phyloP scores from a whole-genome alignment of 2,329 filamentous ascomycete species.

The Aspergillus vadensis region DNA sequence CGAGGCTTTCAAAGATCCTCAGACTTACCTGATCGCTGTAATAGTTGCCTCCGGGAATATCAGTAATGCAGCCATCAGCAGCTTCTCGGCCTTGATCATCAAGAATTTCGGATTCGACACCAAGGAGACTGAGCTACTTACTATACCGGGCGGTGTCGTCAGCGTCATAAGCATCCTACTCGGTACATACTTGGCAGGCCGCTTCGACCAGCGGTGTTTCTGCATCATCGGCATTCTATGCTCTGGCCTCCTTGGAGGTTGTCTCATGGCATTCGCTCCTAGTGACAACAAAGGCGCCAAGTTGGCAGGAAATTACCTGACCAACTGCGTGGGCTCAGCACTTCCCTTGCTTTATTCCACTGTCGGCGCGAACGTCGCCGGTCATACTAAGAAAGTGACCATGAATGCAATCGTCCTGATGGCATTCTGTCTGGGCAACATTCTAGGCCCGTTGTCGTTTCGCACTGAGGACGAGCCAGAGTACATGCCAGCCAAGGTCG shows the following conservation, averaged over 20 bases:
- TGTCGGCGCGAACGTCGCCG: constrained; percentile 49
- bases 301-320: constrained; percentile 47
- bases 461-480: constrained; percentile 45
- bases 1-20: constrained; percentile 49
- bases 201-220: constrained; percentile 43
- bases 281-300: constrained; percentile 40
- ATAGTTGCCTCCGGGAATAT: constrained; percentile 40
- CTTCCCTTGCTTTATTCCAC: constrained; percentile 45
- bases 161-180: constrained; percentile 42
- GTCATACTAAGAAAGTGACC: constrained; percentile 55
- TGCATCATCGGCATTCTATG: constrained; percentile 43
- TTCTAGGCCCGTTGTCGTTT: constrained; percentile 50
- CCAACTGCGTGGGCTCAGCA: constrained; percentile 41
- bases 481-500: constrained; percentile 44
- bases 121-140: constrained; percentile 47
- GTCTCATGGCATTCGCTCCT: constrained; percentile 43
- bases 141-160: constrained; percentile 46
- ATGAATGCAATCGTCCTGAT: constrained; percentile 51
- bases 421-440: constrained; percentile 47
- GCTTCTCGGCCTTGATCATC: constrained; percentile 46
- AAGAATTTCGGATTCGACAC: constrained; percentile 47
- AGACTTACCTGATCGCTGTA: constrained; percentile 46
- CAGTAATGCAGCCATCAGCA: constrained; percentile 47
- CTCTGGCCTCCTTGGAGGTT: constrained; percentile 47
- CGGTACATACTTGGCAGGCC: constrained; percentile 40